These are phyloP conservation scores for Pezicula rhizophila DNA, from an alignment of 2,329 filamentous ascomycete genomes.

Conservation along the genomic window DNA sequence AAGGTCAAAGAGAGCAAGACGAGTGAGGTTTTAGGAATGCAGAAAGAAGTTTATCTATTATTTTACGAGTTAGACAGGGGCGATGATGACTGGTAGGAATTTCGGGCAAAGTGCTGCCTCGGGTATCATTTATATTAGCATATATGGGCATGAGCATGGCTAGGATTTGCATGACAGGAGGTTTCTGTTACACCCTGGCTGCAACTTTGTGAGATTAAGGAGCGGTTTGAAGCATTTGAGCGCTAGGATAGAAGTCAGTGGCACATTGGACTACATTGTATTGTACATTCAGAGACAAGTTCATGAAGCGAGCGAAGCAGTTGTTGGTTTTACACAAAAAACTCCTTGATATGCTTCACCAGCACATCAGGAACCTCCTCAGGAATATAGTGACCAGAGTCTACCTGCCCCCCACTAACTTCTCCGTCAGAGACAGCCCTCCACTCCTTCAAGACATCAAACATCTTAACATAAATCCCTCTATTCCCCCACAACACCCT, in stretches of 20 bases:
- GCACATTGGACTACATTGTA: too few species aligned
- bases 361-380: conserved; percentile 45
- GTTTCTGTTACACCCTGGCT: too few species aligned
- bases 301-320: too few species aligned
- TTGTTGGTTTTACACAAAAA: conserved; percentile 27
- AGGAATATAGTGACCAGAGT: conserved; percentile 43
- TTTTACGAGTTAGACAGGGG: conserved; percentile 76
- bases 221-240: too few species aligned
- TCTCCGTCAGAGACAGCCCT: conserved; percentile 33
- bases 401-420: conserved; percentile 36
- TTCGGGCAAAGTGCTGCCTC: not conserved
- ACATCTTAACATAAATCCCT: conserved; percentile 42
- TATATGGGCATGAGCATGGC: too few species aligned
- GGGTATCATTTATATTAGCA: not conserved
- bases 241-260: too few species aligned
- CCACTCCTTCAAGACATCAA: conserved; percentile 46
- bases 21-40: conserved; percentile 83
- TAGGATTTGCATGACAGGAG: not conserved
- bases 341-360: conserved; percentile 33
- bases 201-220: too few species aligned
- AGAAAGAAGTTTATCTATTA: conserved; percentile 89
- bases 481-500: conserved; percentile 44
- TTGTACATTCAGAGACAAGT: too few species aligned
- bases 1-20: conserved; percentile 95
- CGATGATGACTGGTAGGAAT: conserved; percentile 6